Evolutionary conservation across 768 basidiomycete species (phyloP).

Genomic region (Mycena haematopus): DNA sequence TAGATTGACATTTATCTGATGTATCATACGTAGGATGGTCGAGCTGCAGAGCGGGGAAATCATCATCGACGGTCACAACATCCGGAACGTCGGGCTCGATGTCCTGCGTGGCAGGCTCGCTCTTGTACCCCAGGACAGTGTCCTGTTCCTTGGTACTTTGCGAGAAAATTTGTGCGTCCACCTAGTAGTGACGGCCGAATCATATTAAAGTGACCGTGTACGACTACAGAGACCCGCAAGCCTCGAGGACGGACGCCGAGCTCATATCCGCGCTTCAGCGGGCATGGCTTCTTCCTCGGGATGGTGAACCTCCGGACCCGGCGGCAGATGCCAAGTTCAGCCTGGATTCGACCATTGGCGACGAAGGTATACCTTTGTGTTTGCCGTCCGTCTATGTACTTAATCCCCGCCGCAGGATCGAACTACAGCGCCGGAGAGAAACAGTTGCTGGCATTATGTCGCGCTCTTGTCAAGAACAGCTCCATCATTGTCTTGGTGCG

Average conservation of each 20-base stretch:
- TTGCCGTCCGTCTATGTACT: background rate
- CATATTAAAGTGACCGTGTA: constrained; percentile 2
- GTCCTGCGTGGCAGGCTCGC: constrained; percentile 60
- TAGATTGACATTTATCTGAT: background rate
- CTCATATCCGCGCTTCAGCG: constrained; percentile 66
- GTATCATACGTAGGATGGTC: constrained; percentile 56
- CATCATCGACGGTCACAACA: constrained; percentile 62
- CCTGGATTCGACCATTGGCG: constrained; percentile 62
- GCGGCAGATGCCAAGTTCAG: constrained; percentile 68
- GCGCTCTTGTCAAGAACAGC: constrained; percentile 68
- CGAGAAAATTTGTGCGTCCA: constrained; percentile 52
- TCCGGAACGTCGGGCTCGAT: constrained; percentile 59
- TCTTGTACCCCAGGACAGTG: constrained; percentile 74
- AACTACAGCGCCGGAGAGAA: constrained; percentile 74
- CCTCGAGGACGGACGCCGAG: constrained; percentile 61
- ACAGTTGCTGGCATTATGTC: constrained; percentile 65
- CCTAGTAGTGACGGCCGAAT: background rate
- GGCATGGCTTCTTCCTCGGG: constrained; percentile 64
- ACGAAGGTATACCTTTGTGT: constrained; percentile 54
- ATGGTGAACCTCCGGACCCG: constrained; percentile 49
- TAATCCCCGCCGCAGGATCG: constrained; percentile 42
- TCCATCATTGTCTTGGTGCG: constrained; percentile 62
- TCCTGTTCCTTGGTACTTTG: constrained; percentile 57
- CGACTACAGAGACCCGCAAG: constrained; percentile 56
- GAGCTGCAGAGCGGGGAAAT: constrained; percentile 65